Base-by-base conservation (phyloP, 2,329 filamentous ascomycete species). In the Trichoderma lentiforme region DNA sequence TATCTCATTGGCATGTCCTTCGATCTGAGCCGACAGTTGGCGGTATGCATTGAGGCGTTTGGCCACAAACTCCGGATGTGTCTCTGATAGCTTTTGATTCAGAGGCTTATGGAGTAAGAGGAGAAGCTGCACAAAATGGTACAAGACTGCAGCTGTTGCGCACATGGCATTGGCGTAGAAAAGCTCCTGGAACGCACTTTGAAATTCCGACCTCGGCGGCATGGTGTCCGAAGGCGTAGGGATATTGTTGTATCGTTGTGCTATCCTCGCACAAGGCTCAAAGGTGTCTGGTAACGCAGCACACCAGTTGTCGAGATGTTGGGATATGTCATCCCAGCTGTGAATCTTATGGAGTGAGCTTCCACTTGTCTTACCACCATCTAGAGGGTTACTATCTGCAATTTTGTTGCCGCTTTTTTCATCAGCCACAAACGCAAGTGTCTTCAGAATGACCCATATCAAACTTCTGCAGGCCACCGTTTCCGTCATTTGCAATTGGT, bases 141-240 rank as follows among this genome's bases (percentile, higher is more conserved):
- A 75, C 14, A 75, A 61, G 6, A 75, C 53, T 18, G 70, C 69
- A 14, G 74, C 73, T 4, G 74, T 74, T 24, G 74, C 72, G 4
- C 73, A 74, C 73, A 75, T 74, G 57, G 73, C 60, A 51, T 65
- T 75, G 47, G 65, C 71, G 57, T 74, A 75, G 28, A 72, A 73
- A 6, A 75, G 24, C 3, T 74, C 58, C 56, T 72, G 63, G 71
- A 74, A 56, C 24, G 64, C 36, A 68, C 68, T 34, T 53, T 66
- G 57, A 65, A 67, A 61, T 28, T 70, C 66, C 15, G 66, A 70
- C 9, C 39, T 53, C 1, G 39, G 30, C 14, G 56, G 36, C 66
- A 70, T 62, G 11, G 61, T 70, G n/a, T 70, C 66, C 3, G 66
- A 70, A 51, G 66, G 66, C 11, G 66, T 70, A 3, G 66, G 66